These are phyloP conservation scores for Penicillium daleae DNA, from an alignment of 495 filamentous ascomycete genomes.

Conservation along the genomic window DNA sequence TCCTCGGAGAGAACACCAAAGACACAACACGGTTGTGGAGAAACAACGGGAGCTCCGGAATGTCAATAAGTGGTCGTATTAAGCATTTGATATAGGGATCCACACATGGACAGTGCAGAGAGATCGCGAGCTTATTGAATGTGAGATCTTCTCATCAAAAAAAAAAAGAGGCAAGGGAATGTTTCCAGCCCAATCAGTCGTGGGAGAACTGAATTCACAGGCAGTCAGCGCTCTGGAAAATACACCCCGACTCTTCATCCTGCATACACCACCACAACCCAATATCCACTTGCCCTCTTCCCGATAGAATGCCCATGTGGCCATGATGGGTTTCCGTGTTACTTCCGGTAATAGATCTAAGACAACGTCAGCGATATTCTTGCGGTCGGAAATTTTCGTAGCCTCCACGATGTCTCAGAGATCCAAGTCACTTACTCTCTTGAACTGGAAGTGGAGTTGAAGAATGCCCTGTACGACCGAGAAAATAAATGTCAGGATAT, in stretches of 20 bases:
- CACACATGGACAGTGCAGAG: constrained; percentile 20
- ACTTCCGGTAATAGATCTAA: constrained; percentile 48
- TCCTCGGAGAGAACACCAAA: neutral
- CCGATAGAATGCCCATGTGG: constrained; percentile 29
- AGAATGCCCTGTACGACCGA: constrained; percentile 74
- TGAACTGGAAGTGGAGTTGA: constrained; percentile 97
- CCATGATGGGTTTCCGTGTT: constrained; percentile 24
- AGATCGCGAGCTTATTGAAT: constrained; percentile 20
- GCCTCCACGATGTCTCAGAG: neutral
- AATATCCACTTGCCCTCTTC: constrained; percentile 16
- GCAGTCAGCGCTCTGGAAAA: constrained; percentile 22
- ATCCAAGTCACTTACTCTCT: constrained; percentile 59
- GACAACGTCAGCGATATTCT: constrained; percentile 24
- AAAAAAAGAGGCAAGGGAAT: constrained; percentile 17
- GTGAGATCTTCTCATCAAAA: constrained; percentile 14
- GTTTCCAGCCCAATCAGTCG: constrained; percentile 31
- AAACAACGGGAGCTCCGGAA: neutral
- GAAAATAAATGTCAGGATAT: constrained; percentile 15
- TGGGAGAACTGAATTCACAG: constrained; percentile 15
- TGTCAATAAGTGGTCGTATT: constrained; percentile 17
- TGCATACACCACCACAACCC: constrained; percentile 16
- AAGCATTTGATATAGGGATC: constrained; percentile 27
- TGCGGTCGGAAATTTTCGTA: neutral
- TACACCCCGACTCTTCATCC: constrained; percentile 26
- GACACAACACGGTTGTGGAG: neutral